Base-by-base conservation (phyloP, 2,329 filamentous ascomycete genomes). In the Apiospora pterosperma region DNA sequence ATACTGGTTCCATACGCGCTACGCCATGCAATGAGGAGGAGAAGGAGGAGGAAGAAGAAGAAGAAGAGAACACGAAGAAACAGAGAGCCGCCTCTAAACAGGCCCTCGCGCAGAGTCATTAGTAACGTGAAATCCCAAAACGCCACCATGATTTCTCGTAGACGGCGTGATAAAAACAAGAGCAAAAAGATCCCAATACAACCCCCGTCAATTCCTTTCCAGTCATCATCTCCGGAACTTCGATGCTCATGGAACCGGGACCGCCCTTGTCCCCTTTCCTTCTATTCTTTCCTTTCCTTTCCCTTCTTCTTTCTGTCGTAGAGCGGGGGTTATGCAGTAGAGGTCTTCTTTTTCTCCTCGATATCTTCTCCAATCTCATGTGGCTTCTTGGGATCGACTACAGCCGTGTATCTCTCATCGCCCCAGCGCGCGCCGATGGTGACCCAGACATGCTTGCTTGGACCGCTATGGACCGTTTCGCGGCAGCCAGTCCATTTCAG, bases 361-460 rank as follows among this genome's bases (percentile, higher is more conserved):
- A 87, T 79, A 68, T 88, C 85, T 59, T 82, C 81, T 1, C 84
- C 84, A 31, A 88, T 73, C 69, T 84, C 83, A 65, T 78, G 78
- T 2, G 86, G 85, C 65, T 77, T 81, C 52, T 81, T 78, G 14
- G 84, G 84, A 66, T 88, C 86, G 23, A 88, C 84, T 61, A 83
- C 79, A 19, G 85, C 84, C 38, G 83, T 84, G 62, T 84, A 76
- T 34, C 86, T 79, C 70, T 80, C 78, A 69, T 90, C 88, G 16
- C 86, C 87, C 76, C 83, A 82, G 63, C 86, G 80, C 3, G 87
- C 86, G n/a, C 88, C 88, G 61, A 90, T 86, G 4, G 87, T 89
- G 16, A 89, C 87, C 88, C 88, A 90, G 55, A 90, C 86, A 68
- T 90, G 86, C 78, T 90, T 90, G 69, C 84, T 81, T 5, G 85